Percentiles rank a stretch among this genome's conserved stretches.
Evolutionary conservation across 495 filamentous ascomycete species (phyloP).

Genomic region (Podospora pseudocomata): DNA sequence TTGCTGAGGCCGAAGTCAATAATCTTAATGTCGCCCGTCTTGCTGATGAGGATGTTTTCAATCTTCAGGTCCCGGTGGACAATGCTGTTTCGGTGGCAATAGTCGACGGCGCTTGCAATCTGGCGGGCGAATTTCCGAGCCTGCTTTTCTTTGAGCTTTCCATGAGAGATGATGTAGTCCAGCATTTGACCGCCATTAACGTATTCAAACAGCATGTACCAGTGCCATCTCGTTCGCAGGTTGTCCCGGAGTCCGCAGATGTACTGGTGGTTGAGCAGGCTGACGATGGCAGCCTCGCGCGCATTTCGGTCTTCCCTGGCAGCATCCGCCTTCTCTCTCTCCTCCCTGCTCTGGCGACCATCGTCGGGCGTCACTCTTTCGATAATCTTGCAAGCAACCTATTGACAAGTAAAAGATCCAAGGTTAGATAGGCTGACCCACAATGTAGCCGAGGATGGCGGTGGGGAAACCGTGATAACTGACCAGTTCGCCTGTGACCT

Average conservation of each 20-base stretch:
- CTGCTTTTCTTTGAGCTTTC: constrained; percentile 96
- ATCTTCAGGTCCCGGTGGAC: constrained; percentile 98
- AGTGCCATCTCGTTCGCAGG: constrained; percentile 92
- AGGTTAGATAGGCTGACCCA: constrained; percentile 9
- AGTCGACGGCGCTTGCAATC: constrained; percentile 97
- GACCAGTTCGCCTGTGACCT: constrained; percentile 79
- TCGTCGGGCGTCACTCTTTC: constrained; percentile 85
- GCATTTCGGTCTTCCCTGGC: constrained; percentile 97
- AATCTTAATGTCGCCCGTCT: constrained; percentile 98
- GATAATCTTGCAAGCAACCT: constrained; percentile 98
- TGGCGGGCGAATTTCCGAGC: constrained; percentile 96
- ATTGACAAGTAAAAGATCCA: constrained; percentile 14
- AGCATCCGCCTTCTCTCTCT: constrained; percentile 82
- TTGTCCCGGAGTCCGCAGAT: constrained; percentile 97
- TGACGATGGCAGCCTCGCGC: constrained; percentile 94
- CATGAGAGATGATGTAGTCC: constrained; percentile 99
- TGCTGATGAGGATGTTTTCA: constrained; percentile 98
- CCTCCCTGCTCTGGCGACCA: constrained; percentile 63
- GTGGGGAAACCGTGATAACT: constrained; percentile 41
- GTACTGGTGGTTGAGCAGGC: constrained; percentile 89
- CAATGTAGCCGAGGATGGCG: constrained; percentile 13
- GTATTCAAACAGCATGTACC: constrained; percentile 99
- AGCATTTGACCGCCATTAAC: constrained; percentile 99
- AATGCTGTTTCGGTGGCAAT: constrained; percentile 98
- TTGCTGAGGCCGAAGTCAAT: constrained; percentile 99